Evolutionary conservation across 2,329 filamentous ascomycete species (phyloP).

Genomic region (Nothopassalora personata): DNA sequence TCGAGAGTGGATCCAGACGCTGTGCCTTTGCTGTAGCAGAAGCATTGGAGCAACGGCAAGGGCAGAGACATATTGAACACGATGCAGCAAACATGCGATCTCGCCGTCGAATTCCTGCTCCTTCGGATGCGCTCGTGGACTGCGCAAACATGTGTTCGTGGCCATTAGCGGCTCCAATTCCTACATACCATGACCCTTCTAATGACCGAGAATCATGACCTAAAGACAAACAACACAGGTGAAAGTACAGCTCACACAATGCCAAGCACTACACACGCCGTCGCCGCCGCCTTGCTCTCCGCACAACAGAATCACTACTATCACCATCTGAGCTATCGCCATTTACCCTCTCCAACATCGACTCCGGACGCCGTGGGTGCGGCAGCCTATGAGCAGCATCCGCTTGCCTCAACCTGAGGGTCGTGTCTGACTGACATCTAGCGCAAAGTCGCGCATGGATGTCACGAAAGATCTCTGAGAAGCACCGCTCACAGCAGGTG

Average conservation of each 20-base stretch:
- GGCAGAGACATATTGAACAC: conserved; percentile 1
- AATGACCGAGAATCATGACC: not conserved
- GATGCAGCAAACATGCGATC: not conserved
- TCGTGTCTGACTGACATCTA: not conserved
- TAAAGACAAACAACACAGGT: not conserved
- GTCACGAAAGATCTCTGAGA: not conserved
- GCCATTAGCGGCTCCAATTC: not conserved
- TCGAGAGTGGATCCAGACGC: not conserved
- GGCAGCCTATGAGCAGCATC: not conserved
- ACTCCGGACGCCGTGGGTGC: not conserved
- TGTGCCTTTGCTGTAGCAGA: not conserved
- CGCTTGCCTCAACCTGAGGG: not conserved
- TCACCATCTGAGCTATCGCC: not conserved
- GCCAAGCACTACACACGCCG: not conserved
- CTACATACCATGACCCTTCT: not conserved
- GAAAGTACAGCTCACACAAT: not conserved
- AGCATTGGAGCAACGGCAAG: not conserved
- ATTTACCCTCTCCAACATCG: not conserved
- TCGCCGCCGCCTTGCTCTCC: not conserved
- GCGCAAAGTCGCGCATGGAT: not conserved
- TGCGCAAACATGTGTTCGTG: not conserved
- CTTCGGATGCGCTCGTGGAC: not conserved
- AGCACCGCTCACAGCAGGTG: conserved; percentile 11
- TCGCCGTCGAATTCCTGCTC: not conserved
- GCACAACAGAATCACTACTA: not conserved